Conservation (phyloP, 1,284 basidiomycete genomes). For the Chondrostereum purpureum region DNA sequence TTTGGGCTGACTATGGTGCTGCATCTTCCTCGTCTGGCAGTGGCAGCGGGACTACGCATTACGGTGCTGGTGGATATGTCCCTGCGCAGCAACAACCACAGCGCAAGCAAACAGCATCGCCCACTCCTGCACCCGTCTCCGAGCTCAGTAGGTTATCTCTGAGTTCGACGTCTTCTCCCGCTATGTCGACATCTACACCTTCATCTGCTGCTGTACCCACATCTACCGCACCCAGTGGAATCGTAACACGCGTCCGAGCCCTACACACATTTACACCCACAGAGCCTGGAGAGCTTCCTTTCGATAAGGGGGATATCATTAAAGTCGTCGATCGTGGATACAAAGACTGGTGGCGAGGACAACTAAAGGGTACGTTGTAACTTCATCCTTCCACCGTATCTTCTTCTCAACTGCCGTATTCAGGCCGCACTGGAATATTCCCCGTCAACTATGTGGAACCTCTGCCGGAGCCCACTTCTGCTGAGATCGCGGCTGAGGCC, state of each 20-base stretch:
- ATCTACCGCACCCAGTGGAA: constrained; percentile 26
- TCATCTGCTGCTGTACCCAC: constrained; percentile 17
- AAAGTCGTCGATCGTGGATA: constrained; percentile 94
- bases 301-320: constrained; percentile 92
- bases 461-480: constrained; percentile 78
- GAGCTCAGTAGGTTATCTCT: background rate
- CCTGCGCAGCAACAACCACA: constrained; percentile 35
- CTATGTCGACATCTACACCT: constrained; percentile 17
- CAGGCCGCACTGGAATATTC: constrained; percentile 86
- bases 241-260: constrained; percentile 83
- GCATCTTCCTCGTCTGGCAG: constrained; percentile 14
- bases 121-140: constrained; percentile 11
- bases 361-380: constrained; percentile 90
- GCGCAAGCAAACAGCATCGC: constrained; percentile 11
- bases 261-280: constrained; percentile 87
- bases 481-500: constrained; percentile 78
- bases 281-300: constrained; percentile 88
- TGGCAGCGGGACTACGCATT: constrained; percentile 18
- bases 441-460: constrained; percentile 84
- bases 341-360: constrained; percentile 98
- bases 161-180: constrained; percentile 15
- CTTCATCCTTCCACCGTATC: constrained; percentile 17
- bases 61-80: constrained; percentile 39
- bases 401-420: constrained; percentile 4
- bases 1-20: constrained; percentile 42